A percentile compares a stretch with the other conserved stretches of the same genome.
Conservation (phyloP, 2,329 filamentous ascomycete genomes). For the Colletotrichum godetiae region DNA sequence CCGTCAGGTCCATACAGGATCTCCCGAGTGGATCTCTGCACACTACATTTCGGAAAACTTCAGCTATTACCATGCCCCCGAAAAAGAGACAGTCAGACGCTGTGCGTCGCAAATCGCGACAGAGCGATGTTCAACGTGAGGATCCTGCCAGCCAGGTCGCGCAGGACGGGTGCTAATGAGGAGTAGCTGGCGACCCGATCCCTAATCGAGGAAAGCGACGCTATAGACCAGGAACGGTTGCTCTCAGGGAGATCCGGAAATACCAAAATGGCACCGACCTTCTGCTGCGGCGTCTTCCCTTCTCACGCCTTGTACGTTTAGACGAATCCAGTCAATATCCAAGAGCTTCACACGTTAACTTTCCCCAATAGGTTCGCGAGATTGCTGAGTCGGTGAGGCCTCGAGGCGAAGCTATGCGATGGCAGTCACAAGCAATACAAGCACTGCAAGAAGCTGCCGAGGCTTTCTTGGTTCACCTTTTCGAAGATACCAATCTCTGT, state of each 20-base stretch:
- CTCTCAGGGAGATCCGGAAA: constrained; percentile 89
- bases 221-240: constrained; percentile 84
- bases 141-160: neutral
- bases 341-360: neutral
- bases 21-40: neutral
- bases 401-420: constrained; percentile 78
- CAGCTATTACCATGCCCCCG: neutral
- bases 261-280: constrained; percentile 93
- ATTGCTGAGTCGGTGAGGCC: constrained; percentile 75
- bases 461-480: constrained; percentile 95
- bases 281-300: constrained; percentile 82
- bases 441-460: constrained; percentile 96
- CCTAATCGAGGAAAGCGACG: constrained; percentile 71
- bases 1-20: neutral
- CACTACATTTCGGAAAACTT: neutral
- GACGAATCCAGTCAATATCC: neutral
- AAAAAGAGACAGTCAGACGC: constrained; percentile 36
- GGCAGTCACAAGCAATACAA: constrained; percentile 95
- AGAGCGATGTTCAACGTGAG: constrained; percentile 56
- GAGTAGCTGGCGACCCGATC: constrained; percentile 77
- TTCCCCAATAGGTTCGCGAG: constrained; percentile 69
- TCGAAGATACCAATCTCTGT: constrained; percentile 95
- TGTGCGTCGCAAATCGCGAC: constrained; percentile 43
- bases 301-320: constrained; percentile 75
- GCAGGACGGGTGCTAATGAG: neutral